Conservation (phyloP, 164 flowering plant genomes). For the Litsea cubeba region DNA sequence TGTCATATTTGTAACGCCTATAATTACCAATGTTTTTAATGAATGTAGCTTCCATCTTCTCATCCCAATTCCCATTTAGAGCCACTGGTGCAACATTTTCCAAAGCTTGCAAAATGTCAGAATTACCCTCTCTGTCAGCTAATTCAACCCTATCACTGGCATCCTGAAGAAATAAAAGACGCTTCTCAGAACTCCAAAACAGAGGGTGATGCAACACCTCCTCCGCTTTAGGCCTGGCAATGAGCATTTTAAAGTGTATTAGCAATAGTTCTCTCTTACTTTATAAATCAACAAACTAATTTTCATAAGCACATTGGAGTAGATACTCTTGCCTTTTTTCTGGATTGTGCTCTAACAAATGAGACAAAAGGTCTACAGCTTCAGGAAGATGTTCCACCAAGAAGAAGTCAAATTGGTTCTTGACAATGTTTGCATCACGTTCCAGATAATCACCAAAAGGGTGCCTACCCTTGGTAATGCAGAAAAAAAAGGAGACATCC, state of each 20-base stretch:
- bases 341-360: conserved; percentile 53
- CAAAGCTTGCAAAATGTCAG: conserved; percentile 48
- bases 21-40: conserved; percentile 54
- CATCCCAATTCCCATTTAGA: conserved; percentile 71
- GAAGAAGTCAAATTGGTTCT: conserved; percentile 51
- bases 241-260: neutral
- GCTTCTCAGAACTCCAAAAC: conserved; percentile 61
- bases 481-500: conserved; percentile 73
- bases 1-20: conserved; percentile 66
- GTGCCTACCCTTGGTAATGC: conserved; percentile 69
- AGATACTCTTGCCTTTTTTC: conserved; percentile 38
- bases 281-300: neutral
- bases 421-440: conserved; percentile 61
- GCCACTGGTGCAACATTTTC: conserved; percentile 46
- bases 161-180: conserved; percentile 74
- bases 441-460: conserved; percentile 68
- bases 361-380: conserved; percentile 61
- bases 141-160: conserved; percentile 68
- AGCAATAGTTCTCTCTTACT: neutral
- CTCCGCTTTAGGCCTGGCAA: conserved; percentile 49
- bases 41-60: conserved; percentile 55
- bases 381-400: conserved; percentile 68
- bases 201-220: conserved; percentile 67
- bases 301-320: neutral
- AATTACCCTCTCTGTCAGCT: conserved; percentile 49